Evolutionary conservation across 106 monocot species (phyloP), one percentile per base, ranked within the genome.

Genomic region (Narthecium ossifragum): DNA sequence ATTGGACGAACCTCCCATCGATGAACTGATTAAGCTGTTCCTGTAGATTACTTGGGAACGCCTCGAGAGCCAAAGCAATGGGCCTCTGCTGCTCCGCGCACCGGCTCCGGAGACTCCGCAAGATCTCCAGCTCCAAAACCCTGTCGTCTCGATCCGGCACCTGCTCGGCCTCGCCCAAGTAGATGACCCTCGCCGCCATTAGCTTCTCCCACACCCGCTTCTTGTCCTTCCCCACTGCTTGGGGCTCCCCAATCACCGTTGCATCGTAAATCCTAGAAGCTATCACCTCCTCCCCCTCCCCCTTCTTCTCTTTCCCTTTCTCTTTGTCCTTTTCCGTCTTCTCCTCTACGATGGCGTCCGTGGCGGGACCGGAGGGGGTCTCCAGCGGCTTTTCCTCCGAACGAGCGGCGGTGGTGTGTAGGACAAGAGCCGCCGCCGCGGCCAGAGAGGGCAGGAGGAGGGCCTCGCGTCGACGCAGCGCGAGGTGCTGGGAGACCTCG

Each of bases 201-300:
- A 96, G 80, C 83, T 90, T 90, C 73, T 96, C 90, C 93, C 93
- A 93, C 39, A 88, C 81, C 71, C 45, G 78, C 17, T 56, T 69
- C 66, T 73, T 86, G 41, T 83, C 94, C 77, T 83, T 90, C 41
- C 85, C 90, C 55, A 90, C 46, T 10, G 94, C 94, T 60, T 70
- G 70, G 29, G 89, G 94, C 73, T 96, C 89, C 53, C 89, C 85
- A 27, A 89, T 90, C 64, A 75, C 77, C 60, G 94, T 80, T 61
- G 89, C 90, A 14, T 96, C 94, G 62, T 86, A 90, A 61, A 90
- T 70, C 73, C 89, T 75, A 34, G 85, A 90, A 7, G 66, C 25
- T 10, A 72, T 55, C 33, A 66, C 78, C 24, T 22, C 71, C 51
- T 51, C 63, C 34, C 6, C 73, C 31, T 64, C 65, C 51, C 61